Evolutionary conservation across 1,284 basidiomycete species (phyloP).

Genomic region (Papiliotrema flavescens): DNA sequence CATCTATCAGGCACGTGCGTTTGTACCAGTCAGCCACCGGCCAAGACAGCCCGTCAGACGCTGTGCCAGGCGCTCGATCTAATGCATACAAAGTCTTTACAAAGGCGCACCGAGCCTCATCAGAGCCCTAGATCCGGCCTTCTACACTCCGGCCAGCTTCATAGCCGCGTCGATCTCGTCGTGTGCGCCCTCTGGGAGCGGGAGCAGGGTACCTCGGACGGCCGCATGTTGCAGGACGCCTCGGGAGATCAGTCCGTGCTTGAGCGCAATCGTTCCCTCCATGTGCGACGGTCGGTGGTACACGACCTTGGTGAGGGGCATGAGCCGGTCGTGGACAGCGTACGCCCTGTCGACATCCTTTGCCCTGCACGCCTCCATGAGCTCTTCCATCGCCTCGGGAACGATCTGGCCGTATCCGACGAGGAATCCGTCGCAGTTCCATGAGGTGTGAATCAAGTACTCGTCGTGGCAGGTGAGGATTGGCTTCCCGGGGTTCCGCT

Average conservation of each 20-base stretch:
- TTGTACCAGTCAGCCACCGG: too few relatives aligned
- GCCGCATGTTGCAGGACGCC: constrained; percentile 14
- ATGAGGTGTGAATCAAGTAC: constrained; percentile 15
- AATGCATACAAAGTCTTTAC: too few relatives aligned
- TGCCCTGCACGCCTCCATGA: constrained; percentile 7
- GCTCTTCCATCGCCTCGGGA: constrained; percentile 12
- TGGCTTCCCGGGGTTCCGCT: constrained; percentile 4
- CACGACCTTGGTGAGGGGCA: constrained; percentile 17
- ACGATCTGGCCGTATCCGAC: constrained; percentile 14
- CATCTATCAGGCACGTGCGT: too few relatives aligned
- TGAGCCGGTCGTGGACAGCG: constrained; percentile 8
- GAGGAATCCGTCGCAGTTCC: constrained; percentile 7
- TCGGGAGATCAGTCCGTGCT: constrained; percentile 14
- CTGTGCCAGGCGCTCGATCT: too few relatives aligned
- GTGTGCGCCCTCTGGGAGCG: constrained; percentile 15
- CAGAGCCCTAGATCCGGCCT: too few relatives aligned
- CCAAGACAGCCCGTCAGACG: too few relatives aligned
- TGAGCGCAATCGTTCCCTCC: constrained; percentile 21
- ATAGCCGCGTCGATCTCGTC: constrained; percentile 14
- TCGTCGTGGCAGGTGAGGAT: constrained; percentile 17
- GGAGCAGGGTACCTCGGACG: constrained; percentile 12
- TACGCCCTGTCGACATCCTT: constrained; percentile 10
- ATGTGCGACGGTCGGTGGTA: constrained; percentile 21
- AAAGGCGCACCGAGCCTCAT: too few relatives aligned
- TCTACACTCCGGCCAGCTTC: constrained; percentile 3